phyloP scores from a whole-genome alignment of 441 rosid species.

The Bruguiera hainesii region DNA sequence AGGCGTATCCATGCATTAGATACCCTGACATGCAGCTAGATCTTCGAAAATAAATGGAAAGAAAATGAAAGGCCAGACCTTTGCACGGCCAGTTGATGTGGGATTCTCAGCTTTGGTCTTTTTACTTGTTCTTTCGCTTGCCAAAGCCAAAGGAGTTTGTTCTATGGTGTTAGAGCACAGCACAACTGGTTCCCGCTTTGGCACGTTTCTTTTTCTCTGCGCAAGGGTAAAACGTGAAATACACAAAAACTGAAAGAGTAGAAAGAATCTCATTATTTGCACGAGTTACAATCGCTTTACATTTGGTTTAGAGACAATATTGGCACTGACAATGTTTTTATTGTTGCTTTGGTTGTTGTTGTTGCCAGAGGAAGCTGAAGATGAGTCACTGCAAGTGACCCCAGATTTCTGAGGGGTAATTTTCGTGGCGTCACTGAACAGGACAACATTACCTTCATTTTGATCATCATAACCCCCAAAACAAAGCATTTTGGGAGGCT shows the following conservation, averaged over 20 bases:
- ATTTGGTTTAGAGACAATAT: conserved; percentile 26
- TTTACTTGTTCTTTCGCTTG: conserved; percentile 35
- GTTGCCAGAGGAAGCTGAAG: conserved; percentile 37
- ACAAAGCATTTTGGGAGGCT: conserved; percentile 66
- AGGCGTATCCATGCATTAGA: too few relatives aligned
- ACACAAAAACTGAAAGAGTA: neutral
- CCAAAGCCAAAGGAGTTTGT: conserved; percentile 16
- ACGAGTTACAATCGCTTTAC: conserved; percentile 25
- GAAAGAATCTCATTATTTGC: neutral
- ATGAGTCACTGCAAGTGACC: conserved; percentile 41
- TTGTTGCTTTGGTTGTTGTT: conserved; percentile 15
- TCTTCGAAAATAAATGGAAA: neutral
- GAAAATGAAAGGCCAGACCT: conserved; percentile 29
- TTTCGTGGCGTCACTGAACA: conserved; percentile 19
- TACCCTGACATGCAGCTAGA: neutral
- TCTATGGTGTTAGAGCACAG: conserved; percentile 13
- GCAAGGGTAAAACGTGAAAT: neutral
- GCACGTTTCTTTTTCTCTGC: conserved; percentile 48
- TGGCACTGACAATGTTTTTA: neutral
- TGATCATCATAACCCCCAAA: conserved; percentile 44
- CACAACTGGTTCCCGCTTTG: conserved; percentile 20
- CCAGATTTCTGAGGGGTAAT: conserved; percentile 29
- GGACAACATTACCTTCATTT: conserved; percentile 22
- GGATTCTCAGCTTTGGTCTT: conserved; percentile 45
- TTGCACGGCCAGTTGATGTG: conserved; percentile 35